Evolutionary conservation across 2,329 filamentous ascomycete species (phyloP).

Genomic region (Cordyceps cicadae): DNA sequence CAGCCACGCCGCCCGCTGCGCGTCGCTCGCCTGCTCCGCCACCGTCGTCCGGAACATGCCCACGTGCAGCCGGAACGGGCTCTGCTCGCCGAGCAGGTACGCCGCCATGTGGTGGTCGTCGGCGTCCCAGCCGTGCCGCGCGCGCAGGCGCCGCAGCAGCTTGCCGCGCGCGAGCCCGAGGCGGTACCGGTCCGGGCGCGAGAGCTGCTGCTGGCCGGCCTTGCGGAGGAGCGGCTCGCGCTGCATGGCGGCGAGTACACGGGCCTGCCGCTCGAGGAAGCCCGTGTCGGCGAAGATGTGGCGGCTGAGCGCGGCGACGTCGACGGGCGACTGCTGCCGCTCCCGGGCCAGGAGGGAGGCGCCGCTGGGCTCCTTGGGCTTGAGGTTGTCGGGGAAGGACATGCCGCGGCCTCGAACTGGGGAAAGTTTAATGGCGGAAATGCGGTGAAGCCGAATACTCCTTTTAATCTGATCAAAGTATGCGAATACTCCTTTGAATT

Average conservation of each 20-base stretch:
- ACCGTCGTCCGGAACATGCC: conserved; percentile 46
- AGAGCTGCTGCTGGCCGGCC: conserved; percentile 67
- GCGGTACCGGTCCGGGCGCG: conserved; percentile 60
- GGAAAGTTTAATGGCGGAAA: neutral
- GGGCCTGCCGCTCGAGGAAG: conserved; percentile 50
- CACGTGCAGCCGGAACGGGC: conserved; percentile 63
- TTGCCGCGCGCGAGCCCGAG: conserved; percentile 63
- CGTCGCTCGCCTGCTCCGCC: conserved; percentile 61
- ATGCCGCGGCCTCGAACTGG: neutral
- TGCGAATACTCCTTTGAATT: neutral
- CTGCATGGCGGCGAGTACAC: conserved; percentile 56
- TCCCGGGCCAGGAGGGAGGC: conserved; percentile 61
- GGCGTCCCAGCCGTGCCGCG: conserved; percentile 58
- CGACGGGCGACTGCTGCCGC: conserved; percentile 57
- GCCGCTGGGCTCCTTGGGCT: conserved; percentile 53
- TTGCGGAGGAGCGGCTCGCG: conserved; percentile 68
- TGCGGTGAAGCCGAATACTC: neutral
- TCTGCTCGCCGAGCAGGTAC: conserved; percentile 64
- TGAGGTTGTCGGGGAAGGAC: conserved; percentile 18
- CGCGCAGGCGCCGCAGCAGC: conserved; percentile 56
- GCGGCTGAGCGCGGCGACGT: conserved; percentile 57
- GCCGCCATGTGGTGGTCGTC: conserved; percentile 58
- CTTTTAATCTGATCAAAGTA: neutral
- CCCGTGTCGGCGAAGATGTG: conserved; percentile 59
- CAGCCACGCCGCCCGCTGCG: conserved; percentile 66